These are phyloP conservation scores for Apodospora peruviana DNA, from an alignment of 495 filamentous ascomycete species.

Conservation along the genomic window DNA sequence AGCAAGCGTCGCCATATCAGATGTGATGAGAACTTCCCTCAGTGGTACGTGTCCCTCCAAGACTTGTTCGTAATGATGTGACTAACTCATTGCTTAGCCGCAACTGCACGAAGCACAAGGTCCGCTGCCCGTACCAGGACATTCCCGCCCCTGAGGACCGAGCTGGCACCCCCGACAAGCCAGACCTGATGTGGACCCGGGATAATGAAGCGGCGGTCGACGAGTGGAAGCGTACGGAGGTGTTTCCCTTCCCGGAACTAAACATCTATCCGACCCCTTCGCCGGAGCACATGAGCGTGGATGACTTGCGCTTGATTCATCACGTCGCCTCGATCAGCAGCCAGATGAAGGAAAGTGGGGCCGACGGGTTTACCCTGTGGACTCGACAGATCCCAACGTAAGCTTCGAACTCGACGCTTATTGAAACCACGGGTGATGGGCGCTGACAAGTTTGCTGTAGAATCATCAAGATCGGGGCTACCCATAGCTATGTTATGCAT, in stretches of 20 bases:
- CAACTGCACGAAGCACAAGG: slow-evolving; percentile 98
- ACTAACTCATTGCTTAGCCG: slow-evolving; percentile 54
- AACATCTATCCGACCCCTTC: slow-evolving; percentile 62
- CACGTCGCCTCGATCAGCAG: slow-evolving; percentile 83
- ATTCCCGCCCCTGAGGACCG: slow-evolving; percentile 60
- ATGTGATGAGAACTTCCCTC: slow-evolving; percentile 94
- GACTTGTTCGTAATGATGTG: not conserved
- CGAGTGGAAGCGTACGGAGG: slow-evolving; percentile 74
- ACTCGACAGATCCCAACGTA: slow-evolving; percentile 89
- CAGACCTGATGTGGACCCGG: slow-evolving; percentile 76
- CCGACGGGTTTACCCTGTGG: slow-evolving; percentile 83
- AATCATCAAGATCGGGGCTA: slow-evolving; percentile 76
- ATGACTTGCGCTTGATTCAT: slow-evolving; percentile 82
- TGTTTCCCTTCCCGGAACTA: slow-evolving; percentile 82
- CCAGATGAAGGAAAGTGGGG: slow-evolving; percentile 68
- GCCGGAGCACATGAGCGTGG: slow-evolving; percentile 59
- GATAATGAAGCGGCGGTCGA: slow-evolving; percentile 77
- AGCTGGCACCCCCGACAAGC: slow-evolving; percentile 59
- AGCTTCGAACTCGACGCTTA: slow-evolving; percentile 25
- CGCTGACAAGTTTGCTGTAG: slow-evolving; percentile 45
- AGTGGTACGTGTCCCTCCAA: slow-evolving; percentile 63
- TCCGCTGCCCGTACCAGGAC: slow-evolving; percentile 95
- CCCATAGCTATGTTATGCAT: slow-evolving; percentile 86
- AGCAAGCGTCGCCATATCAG: slow-evolving; percentile 92
- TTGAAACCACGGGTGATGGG: not conserved